phyloP scores from a whole-genome alignment of 805 yeast species.

The Saccharomycopsis guyanensis region DNA sequence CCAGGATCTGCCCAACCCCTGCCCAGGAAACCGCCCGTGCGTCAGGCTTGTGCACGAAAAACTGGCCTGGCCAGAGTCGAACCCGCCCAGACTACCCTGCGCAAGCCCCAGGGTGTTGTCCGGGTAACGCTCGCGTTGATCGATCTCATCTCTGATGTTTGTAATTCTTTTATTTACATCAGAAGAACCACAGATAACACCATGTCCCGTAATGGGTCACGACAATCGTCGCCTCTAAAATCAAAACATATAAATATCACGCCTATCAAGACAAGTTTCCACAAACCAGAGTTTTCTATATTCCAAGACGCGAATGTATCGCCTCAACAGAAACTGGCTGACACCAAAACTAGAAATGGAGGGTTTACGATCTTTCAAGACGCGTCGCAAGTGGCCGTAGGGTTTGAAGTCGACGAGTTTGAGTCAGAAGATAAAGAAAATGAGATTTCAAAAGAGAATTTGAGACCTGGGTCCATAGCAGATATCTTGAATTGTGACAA shows the following conservation, averaged over 20 bases:
- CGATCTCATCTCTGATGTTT: too few relatives aligned
- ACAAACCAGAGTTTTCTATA: neutral
- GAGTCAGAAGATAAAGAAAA: slow-evolving; percentile 16
- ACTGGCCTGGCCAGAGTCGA: too few relatives aligned
- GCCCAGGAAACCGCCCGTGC: too few relatives aligned
- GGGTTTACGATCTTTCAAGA: slow-evolving; percentile 2
- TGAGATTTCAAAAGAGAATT: slow-evolving; percentile 13
- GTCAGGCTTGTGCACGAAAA: too few relatives aligned
- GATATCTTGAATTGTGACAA: slow-evolving; percentile 13
- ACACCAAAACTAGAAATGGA: neutral
- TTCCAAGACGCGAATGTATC: neutral
- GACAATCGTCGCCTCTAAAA: neutral
- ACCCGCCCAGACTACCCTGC: too few relatives aligned
- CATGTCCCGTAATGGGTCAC: neutral
- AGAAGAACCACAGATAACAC: neutral
- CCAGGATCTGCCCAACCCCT: too few relatives aligned
- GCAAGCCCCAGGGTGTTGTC: too few relatives aligned
- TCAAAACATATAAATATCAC: neutral
- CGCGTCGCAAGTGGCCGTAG: neutral
- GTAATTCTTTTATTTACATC: too few relatives aligned
- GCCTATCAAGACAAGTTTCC: neutral
- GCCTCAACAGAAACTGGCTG: neutral
- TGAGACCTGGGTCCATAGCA: slow-evolving; percentile 7
- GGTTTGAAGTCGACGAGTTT: neutral
- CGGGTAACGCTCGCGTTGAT: too few relatives aligned